phyloP scores from a whole-genome alignment of 345 rosid genomes.

The Eucalyptus sp. region DNA sequence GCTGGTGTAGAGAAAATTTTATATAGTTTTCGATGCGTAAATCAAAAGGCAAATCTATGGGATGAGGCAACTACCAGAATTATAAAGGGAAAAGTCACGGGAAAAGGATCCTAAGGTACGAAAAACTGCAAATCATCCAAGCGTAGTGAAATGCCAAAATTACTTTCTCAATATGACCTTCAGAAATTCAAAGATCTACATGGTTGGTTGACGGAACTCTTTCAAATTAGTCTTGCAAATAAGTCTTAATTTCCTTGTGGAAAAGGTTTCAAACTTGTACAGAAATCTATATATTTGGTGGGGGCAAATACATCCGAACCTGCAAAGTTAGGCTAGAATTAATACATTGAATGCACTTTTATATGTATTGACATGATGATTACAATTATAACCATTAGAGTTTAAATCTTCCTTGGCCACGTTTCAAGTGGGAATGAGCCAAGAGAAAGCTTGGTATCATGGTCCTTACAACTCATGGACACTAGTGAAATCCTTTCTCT shows the following conservation, averaged over 20 bases:
- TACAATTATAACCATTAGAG: background rate
- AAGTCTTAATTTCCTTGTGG: background rate
- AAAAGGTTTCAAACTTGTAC: background rate
- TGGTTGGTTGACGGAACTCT: background rate
- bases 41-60: background rate
- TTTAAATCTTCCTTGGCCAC: background rate
- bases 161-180: too few species aligned
- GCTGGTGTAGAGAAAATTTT: background rate
- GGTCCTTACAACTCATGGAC: too few species aligned
- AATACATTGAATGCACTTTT: background rate
- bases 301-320: fast-evolving
- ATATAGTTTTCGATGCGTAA: fast-evolving
- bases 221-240: too few species aligned
- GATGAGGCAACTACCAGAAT: background rate
- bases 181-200: too few species aligned
- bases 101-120: too few species aligned
- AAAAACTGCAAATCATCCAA: too few species aligned
- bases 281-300: too few species aligned
- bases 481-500: too few species aligned
- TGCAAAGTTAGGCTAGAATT: background rate
- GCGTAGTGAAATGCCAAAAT: too few species aligned
- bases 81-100: too few species aligned
- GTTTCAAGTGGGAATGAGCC: too few species aligned
- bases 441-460: too few species aligned
- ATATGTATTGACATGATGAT: fast-evolving